A percentile compares a stretch with the other conserved stretches of the same genome.
Evolutionary conservation across 768 basidiomycete genomes (phyloP).

Genomic region (Termitomyces sp.): DNA sequence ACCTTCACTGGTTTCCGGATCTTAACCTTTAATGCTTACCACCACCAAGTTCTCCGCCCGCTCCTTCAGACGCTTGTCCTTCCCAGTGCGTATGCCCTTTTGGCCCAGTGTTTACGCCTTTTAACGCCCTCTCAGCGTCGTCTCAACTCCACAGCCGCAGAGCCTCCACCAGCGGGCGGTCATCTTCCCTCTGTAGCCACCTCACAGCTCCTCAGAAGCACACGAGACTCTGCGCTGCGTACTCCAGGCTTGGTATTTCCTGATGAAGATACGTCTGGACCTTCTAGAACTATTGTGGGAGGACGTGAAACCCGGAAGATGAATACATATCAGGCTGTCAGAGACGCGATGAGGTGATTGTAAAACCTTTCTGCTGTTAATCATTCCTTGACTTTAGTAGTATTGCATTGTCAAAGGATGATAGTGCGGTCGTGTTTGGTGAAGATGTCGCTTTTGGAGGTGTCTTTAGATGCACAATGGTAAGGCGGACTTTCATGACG

Average conservation of each 20-base stretch:
- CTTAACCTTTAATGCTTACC: constrained; percentile 42
- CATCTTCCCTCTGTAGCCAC: constrained; percentile 72
- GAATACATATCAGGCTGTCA: constrained; percentile 92
- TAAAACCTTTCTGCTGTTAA: background rate
- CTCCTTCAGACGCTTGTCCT: constrained; percentile 20
- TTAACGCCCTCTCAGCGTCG: constrained; percentile 28
- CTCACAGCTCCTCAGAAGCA: constrained; percentile 60
- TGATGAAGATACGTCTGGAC: constrained; percentile 51
- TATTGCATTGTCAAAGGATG: constrained; percentile 82
- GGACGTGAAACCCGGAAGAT: constrained; percentile 91
- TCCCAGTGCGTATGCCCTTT: constrained; percentile 17
- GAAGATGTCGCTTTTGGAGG: constrained; percentile 93
- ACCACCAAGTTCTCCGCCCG: constrained; percentile 30
- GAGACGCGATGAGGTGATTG: constrained; percentile 81
- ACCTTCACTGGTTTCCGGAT: constrained; percentile 33
- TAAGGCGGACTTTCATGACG: constrained; percentile 28
- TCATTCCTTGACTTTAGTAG: constrained; percentile 33
- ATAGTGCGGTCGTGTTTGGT: constrained; percentile 86
- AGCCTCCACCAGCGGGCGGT: constrained; percentile 78
- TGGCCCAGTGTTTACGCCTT: background rate
- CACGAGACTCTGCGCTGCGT: constrained; percentile 68
- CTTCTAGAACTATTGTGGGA: constrained; percentile 50
- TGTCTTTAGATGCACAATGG: constrained; percentile 93
- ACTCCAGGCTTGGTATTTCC: constrained; percentile 74
- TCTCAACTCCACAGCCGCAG: constrained; percentile 51